phyloP scores from a whole-genome alignment of 352 stramenopile species.

The Globisporangium irregulare region DNA sequence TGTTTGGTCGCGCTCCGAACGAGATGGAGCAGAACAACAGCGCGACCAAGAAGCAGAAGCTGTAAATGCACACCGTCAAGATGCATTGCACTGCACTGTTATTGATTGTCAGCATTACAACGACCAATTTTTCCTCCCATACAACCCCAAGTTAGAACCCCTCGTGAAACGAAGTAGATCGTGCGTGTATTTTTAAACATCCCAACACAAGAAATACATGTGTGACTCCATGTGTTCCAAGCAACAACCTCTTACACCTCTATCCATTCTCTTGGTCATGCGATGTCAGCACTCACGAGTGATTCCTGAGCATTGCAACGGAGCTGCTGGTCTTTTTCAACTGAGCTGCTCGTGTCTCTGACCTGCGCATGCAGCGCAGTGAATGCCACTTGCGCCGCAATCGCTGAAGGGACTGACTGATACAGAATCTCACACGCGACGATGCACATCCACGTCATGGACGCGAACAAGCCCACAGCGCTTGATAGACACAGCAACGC shows the following conservation, averaged over 20 bases:
- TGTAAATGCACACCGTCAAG: constrained; percentile 10
- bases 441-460: constrained; percentile 10
- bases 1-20: constrained; percentile 84
- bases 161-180: constrained; percentile 15
- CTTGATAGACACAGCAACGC: constrained; percentile 6
- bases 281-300: neutral
- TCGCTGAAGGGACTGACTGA: constrained; percentile 4
- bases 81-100: neutral
- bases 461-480: constrained; percentile 10
- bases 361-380: neutral
- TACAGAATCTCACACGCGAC: constrained; percentile 7
- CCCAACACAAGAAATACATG: constrained; percentile 18
- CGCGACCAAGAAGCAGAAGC: constrained; percentile 60
- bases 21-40: constrained; percentile 59
- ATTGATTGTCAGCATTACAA: neutral
- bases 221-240: constrained; percentile 13
- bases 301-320: neutral
- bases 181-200: constrained; percentile 16
- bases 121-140: neutral
- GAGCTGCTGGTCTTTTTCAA: neutral
- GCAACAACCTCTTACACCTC: neutral
- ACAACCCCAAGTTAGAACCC: constrained; percentile 6
- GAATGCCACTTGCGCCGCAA: constrained; percentile 9
- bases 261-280: neutral
- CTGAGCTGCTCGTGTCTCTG: neutral